A percentile compares a stretch with the other conserved stretches of the same genome.
phyloP scores from a whole-genome alignment of 1,284 basidiomycete genomes.

The Coniferiporia weirii region DNA sequence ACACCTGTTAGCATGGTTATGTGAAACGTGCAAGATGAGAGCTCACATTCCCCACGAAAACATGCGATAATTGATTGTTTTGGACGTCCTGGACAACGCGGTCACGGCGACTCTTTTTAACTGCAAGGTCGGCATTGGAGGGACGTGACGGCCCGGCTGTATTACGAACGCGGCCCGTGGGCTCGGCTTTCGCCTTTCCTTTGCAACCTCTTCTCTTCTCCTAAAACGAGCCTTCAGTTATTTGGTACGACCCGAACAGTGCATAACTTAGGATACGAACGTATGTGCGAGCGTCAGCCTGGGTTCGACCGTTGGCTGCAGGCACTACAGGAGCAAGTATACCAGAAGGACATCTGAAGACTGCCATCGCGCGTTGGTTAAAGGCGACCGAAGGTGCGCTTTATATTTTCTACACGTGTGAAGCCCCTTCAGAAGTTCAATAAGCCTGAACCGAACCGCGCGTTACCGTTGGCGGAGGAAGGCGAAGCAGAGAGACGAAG shows the following conservation, averaged over 20 bases:
- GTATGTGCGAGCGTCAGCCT: not conserved
- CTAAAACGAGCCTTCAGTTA: not conserved
- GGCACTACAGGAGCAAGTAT: not conserved
- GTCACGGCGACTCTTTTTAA: slow-evolving; percentile 1
- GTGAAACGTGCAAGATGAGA: not conserved
- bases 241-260: not conserved
- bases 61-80: slow-evolving; percentile 27
- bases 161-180: not conserved
- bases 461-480: not conserved
- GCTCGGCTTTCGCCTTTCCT: not conserved
- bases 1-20: not conserved
- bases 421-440: not conserved
- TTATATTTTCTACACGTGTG: not conserved
- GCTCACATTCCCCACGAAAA: slow-evolving; percentile 60
- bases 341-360: not conserved
- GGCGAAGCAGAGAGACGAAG: not conserved
- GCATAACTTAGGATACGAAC: not conserved
- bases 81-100: slow-evolving; percentile 17
- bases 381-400: too few relatives aligned
- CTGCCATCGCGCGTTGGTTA: not conserved
- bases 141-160: not conserved
- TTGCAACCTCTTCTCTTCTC: not conserved
- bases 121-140: not conserved
- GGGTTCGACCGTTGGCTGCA: not conserved
- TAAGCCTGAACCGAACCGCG: not conserved